Percentiles rank a stretch among this genome's conserved stretches.
phyloP scores from a whole-genome alignment of 345 rosid species.

The Corchorus olitorius region DNA sequence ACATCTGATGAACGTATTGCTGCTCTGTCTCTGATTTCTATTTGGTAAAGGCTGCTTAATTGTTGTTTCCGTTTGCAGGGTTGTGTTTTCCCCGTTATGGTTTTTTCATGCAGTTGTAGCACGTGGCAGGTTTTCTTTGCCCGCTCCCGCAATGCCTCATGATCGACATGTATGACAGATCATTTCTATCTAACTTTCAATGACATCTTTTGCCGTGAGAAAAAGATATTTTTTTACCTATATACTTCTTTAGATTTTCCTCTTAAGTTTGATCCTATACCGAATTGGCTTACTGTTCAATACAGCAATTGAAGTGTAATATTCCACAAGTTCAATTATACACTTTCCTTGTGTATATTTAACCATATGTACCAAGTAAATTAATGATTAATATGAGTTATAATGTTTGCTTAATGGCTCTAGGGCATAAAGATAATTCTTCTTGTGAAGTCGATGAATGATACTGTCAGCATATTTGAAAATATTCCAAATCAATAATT shows the following conservation, averaged over 20 bases:
- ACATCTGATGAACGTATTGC: neutral
- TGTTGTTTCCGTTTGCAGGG: conserved; percentile 50
- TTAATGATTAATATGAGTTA: no score
- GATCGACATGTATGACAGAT: conserved; percentile 63
- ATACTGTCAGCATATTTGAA: neutral
- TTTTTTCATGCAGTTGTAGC: conserved; percentile 81
- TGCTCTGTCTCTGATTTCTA: neutral
- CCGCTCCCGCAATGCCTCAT: conserved; percentile 88
- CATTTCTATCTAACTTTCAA: conserved; percentile 8
- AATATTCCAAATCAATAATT: neutral
- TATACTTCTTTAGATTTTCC: neutral
- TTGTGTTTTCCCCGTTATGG: conserved; percentile 73
- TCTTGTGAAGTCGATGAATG: no score
- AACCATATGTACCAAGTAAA: no score
- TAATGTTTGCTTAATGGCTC: no score
- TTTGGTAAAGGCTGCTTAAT: conserved; percentile 1
- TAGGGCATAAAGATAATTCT: no score
- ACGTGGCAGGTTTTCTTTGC: conserved; percentile 88
- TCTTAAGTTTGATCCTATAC: neutral
- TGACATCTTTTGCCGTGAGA: neutral
- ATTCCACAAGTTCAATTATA: no score
- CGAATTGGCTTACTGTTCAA: no score
- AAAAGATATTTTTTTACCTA: neutral
- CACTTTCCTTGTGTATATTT: no score
- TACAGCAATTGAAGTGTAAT: no score